phyloP scores from a whole-genome alignment of 2,329 filamentous ascomycete genomes.

The Cercospora canescens region DNA sequence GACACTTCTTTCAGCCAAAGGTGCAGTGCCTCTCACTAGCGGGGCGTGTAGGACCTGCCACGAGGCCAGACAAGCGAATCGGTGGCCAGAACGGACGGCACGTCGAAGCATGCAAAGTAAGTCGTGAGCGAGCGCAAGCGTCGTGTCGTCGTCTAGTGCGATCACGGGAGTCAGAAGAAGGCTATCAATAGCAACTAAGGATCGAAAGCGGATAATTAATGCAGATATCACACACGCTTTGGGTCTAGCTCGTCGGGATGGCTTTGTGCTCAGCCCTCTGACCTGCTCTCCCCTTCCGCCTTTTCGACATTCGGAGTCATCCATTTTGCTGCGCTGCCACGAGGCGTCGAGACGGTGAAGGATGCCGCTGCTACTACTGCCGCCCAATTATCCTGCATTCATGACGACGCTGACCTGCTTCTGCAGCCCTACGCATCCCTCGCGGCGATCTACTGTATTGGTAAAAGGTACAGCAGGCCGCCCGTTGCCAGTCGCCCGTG shows the following conservation, averaged over 20 bases:
- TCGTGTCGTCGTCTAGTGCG: neutral
- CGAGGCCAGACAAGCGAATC: conserved; percentile 1
- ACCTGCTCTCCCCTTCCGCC: neutral
- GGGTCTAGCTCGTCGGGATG: neutral
- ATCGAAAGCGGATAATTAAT: conserved; percentile 2
- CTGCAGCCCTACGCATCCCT: conserved; percentile 19
- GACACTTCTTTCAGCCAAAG: conserved; percentile 14
- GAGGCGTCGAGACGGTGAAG: conserved; percentile 15
- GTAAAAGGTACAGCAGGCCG: neutral
- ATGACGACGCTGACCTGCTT: conserved; percentile 7
- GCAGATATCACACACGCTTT: neutral
- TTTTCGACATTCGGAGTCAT: neutral
- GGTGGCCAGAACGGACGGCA: neutral
- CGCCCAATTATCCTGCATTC: conserved; percentile 3
- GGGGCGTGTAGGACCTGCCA: conserved; percentile 2
- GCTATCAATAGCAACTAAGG: conserved; percentile 6
- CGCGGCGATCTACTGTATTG: neutral
- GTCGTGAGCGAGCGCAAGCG: neutral
- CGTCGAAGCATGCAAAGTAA: neutral
- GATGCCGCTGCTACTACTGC: conserved; percentile 15
- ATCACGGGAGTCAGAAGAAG: conserved; percentile 2
- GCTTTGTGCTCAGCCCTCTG: conserved; percentile 1
- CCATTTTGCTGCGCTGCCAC: neutral
- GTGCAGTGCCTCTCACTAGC: conserved; percentile 17
- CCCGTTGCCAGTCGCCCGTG: neutral